Conservation (phyloP, 768 basidiomycete genomes). For the Leccinum subgranulosum region DNA sequence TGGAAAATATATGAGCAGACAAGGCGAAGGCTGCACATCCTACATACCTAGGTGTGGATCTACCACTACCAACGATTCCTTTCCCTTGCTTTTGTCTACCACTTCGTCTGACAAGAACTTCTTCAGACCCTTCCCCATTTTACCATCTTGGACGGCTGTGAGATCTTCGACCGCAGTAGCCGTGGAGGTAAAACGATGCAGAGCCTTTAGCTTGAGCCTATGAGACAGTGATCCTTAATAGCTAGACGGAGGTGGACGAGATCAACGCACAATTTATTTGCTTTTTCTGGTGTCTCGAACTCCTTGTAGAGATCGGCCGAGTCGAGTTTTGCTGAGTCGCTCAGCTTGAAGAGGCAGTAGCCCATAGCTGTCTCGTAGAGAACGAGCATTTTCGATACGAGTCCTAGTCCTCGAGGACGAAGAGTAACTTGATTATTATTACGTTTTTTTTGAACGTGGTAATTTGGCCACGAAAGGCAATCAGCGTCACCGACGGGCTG, state of each 20-base stretch:
- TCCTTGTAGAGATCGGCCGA: slow-evolving; percentile 87
- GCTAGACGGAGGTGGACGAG: slow-evolving; percentile 10
- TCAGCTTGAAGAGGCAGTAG: slow-evolving; percentile 97
- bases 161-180: slow-evolving; percentile 97
- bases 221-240: slow-evolving; percentile 6
- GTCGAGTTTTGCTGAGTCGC: slow-evolving; percentile 82
- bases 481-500: not conserved
- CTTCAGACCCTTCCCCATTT: slow-evolving; percentile 89
- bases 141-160: slow-evolving; percentile 87
- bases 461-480: slow-evolving; percentile 26
- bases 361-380: slow-evolving; percentile 95
- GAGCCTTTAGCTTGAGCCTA: slow-evolving; percentile 90
- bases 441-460: slow-evolving; percentile 34
- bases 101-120: slow-evolving; percentile 88
- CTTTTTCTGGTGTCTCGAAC: slow-evolving; percentile 89
- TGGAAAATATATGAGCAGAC: slow-evolving; percentile 28
- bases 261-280: slow-evolving; percentile 80
- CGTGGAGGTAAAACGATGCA: slow-evolving; percentile 96
- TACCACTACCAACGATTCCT: slow-evolving; percentile 80
- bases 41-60: slow-evolving; percentile 86
- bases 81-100: slow-evolving; percentile 86
- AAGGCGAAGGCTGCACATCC: not conserved
- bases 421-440: not conserved
- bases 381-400: slow-evolving; percentile 69
- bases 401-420: slow-evolving; percentile 1